These are phyloP conservation scores for Hibiscus trionum DNA, from an alignment of 345 rosid genomes.

Conservation along the genomic window DNA sequence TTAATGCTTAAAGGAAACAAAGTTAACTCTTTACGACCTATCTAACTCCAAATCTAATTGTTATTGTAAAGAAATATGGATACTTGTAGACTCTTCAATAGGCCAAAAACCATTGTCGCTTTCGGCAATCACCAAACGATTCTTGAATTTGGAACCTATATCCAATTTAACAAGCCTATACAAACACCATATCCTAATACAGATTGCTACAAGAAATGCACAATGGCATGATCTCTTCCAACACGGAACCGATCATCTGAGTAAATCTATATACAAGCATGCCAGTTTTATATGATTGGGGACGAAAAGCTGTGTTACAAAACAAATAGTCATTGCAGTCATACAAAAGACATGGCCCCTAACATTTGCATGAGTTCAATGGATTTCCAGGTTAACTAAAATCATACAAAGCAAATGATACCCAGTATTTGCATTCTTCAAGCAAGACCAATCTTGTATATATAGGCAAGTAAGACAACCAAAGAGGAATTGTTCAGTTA, in stretches of 20 bases:
- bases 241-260: background rate
- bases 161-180: too few relatives aligned
- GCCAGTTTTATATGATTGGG: background rate
- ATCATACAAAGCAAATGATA: conserved; percentile 4
- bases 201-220: background rate
- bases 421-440: background rate
- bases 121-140: background rate
- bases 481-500: background rate
- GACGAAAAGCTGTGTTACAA: background rate
- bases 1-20: background rate
- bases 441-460: background rate
- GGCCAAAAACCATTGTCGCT: background rate
- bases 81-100: background rate
- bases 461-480: background rate
- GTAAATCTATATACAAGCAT: background rate
- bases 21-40: background rate
- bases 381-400: background rate
- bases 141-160: too few relatives aligned
- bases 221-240: background rate
- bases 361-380: background rate
- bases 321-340: conserved; percentile 1
- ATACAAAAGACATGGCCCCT: background rate
- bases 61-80: background rate
- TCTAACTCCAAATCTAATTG: background rate
- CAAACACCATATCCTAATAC: background rate